phyloP scores from a whole-genome alignment of 164 flowering plant genomes.

The Stephania cephalantha region DNA sequence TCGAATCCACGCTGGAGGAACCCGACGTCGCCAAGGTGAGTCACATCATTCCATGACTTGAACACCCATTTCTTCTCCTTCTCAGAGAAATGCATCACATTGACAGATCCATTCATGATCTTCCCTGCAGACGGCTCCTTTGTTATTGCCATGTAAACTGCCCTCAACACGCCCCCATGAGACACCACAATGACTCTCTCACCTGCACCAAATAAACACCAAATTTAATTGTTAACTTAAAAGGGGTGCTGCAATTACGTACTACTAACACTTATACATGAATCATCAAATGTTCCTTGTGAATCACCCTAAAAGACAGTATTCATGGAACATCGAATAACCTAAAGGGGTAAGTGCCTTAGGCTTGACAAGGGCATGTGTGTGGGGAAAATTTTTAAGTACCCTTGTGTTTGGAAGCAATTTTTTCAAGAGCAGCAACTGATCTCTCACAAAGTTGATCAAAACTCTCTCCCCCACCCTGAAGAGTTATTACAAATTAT shows the following conservation, averaged over 20 bases:
- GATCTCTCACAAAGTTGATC: slow-evolving; percentile 28
- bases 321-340: too few relatives aligned
- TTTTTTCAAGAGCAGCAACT: slow-evolving; percentile 24
- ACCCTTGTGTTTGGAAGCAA: slow-evolving; percentile 29
- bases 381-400: background rate
- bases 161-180: slow-evolving; percentile 26
- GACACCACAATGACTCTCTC: slow-evolving; percentile 27
- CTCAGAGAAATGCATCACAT: slow-evolving; percentile 22
- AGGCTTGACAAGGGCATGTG: too few relatives aligned
- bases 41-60: slow-evolving; percentile 29
- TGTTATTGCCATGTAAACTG: slow-evolving; percentile 24
- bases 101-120: slow-evolving; percentile 26
- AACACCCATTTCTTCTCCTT: slow-evolving; percentile 20
- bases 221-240: too few relatives aligned
- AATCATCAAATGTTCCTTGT: too few relatives aligned
- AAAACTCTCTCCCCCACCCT: slow-evolving; percentile 34
- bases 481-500: background rate
- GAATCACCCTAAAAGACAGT: background rate
- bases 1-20: slow-evolving; percentile 28
- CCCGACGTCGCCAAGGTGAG: slow-evolving; percentile 27
- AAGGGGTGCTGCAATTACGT: too few relatives aligned
- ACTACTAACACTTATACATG: too few relatives aligned
- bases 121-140: slow-evolving; percentile 20
- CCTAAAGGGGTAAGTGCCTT: too few relatives aligned
- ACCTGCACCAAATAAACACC: slow-evolving; percentile 8